phyloP scores from a whole-genome alignment of 1,139 yeast genomes.

The Chernovozyma aurita region DNA sequence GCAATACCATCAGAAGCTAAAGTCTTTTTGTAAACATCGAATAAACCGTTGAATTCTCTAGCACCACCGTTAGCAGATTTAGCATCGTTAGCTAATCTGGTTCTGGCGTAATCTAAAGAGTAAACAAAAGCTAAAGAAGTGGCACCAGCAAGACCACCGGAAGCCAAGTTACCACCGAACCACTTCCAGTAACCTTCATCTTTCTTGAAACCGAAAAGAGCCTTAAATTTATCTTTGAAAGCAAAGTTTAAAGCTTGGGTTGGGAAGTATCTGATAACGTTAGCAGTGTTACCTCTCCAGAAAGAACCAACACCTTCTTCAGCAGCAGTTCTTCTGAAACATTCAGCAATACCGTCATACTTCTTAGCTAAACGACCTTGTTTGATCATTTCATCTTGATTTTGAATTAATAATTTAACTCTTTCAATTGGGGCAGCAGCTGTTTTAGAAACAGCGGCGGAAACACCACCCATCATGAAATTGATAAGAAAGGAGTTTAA shows the following conservation, averaged over 20 bases:
- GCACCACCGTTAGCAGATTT: slow-evolving; percentile 46
- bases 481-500: slow-evolving; percentile 27
- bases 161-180: slow-evolving; percentile 54
- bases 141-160: slow-evolving; percentile 57
- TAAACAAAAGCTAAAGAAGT: slow-evolving; percentile 51
- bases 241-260: slow-evolving; percentile 53
- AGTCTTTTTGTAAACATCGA: slow-evolving; percentile 51
- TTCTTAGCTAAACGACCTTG: slow-evolving; percentile 49
- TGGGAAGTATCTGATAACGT: slow-evolving; percentile 54
- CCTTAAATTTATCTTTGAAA: slow-evolving; percentile 51
- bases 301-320: slow-evolving; percentile 48
- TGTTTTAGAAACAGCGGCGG: slow-evolving; percentile 55
- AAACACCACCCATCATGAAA: slow-evolving; percentile 53
- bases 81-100: slow-evolving; percentile 54
- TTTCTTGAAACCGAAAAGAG: slow-evolving; percentile 50
- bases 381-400: slow-evolving; percentile 52
- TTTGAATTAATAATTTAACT: slow-evolving; percentile 51
- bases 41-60: slow-evolving; percentile 51
- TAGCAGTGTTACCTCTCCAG: slow-evolving; percentile 59
- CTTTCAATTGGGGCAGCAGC: slow-evolving; percentile 56
- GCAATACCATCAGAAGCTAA: slow-evolving; percentile 53
- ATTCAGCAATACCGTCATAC: slow-evolving; percentile 48
- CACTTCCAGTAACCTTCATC: slow-evolving; percentile 47
- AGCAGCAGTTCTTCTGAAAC: slow-evolving; percentile 51
- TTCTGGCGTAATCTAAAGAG: slow-evolving; percentile 54